Evolutionary conservation across 495 filamentous ascomycete genomes (phyloP).

Genomic region (Thermothielavioides terrestris): DNA sequence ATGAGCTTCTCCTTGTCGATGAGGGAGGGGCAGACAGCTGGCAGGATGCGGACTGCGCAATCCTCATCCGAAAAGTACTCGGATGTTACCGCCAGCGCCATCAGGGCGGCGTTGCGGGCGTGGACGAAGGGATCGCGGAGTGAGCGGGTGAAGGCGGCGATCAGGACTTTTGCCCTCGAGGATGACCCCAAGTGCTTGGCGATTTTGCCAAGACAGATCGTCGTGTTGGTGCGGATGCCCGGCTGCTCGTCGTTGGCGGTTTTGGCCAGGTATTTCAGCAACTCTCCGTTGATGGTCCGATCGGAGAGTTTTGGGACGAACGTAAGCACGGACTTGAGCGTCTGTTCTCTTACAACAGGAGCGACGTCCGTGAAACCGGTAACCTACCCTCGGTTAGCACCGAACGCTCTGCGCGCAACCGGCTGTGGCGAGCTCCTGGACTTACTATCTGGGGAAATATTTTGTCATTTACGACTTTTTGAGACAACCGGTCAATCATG

Average conservation of each 20-base stretch:
- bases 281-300: constrained; percentile 83
- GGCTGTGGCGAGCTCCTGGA: not conserved
- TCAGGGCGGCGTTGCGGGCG: constrained; percentile 76
- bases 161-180: constrained; percentile 79
- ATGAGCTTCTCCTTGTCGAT: constrained; percentile 90
- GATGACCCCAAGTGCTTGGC: constrained; percentile 74
- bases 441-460: constrained; percentile 88
- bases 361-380: constrained; percentile 89
- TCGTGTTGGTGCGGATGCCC: constrained; percentile 94
- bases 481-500: constrained; percentile 86
- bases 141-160: constrained; percentile 81
- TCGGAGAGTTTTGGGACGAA: constrained; percentile 86
- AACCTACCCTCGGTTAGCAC: constrained; percentile 34
- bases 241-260: constrained; percentile 97
- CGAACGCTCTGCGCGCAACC: not conserved
- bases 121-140: constrained; percentile 91
- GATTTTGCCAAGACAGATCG: constrained; percentile 93
- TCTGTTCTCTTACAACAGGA: constrained; percentile 89
- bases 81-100: constrained; percentile 74
- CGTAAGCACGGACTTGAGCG: constrained; percentile 81
- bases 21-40: constrained; percentile 65
- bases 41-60: constrained; percentile 73
- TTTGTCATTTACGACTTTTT: constrained; percentile 89
- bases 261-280: constrained; percentile 85
- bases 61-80: constrained; percentile 88